These are phyloP conservation scores for Sicyos baderoa DNA, from an alignment of 306 rosid species.

Conservation along the genomic window DNA sequence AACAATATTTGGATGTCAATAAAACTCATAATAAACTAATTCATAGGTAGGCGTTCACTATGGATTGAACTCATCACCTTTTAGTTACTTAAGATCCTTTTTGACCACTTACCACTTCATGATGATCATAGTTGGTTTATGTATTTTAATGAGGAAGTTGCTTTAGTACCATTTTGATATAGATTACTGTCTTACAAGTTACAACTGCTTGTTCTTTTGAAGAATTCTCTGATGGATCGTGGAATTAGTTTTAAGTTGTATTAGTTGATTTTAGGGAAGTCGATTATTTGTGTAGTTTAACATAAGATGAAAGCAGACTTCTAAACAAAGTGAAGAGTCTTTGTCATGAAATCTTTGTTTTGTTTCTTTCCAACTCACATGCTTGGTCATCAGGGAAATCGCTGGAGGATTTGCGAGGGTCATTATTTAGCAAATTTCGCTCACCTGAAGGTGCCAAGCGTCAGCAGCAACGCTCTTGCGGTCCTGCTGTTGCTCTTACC, in stretches of 20 bases:
- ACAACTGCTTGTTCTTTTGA: not conserved
- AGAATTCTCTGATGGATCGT: not conserved
- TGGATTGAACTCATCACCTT: too few species aligned
- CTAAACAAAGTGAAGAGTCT: not conserved
- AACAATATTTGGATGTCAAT: too few species aligned
- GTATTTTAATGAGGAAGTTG: not conserved
- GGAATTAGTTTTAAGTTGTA: not conserved
- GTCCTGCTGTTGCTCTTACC: conserved; percentile 62
- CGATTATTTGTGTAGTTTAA: not conserved
- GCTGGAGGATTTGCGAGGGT: conserved; percentile 54
- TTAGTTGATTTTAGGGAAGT: not conserved
- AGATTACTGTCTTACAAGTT: not conserved
- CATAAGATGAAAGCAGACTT: not conserved
- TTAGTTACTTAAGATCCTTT: too few species aligned
- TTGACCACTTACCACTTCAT: too few species aligned
- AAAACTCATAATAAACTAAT: too few species aligned
- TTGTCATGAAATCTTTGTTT: not conserved
- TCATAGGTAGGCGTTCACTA: too few species aligned
- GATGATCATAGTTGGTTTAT: not conserved
- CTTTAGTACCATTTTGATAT: not conserved
- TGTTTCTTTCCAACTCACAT: not conserved
- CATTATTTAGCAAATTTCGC: conserved; percentile 52
- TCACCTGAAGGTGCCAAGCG: conserved; percentile 60
- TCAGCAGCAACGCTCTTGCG: conserved; percentile 56
- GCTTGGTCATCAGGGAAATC: conserved; percentile 47